Evolutionary conservation across 371 early-diverging fungal genomes (phyloP), one percentile per base, ranked within the genome.

Genomic region (Blastocladiella emersonii): DNA sequence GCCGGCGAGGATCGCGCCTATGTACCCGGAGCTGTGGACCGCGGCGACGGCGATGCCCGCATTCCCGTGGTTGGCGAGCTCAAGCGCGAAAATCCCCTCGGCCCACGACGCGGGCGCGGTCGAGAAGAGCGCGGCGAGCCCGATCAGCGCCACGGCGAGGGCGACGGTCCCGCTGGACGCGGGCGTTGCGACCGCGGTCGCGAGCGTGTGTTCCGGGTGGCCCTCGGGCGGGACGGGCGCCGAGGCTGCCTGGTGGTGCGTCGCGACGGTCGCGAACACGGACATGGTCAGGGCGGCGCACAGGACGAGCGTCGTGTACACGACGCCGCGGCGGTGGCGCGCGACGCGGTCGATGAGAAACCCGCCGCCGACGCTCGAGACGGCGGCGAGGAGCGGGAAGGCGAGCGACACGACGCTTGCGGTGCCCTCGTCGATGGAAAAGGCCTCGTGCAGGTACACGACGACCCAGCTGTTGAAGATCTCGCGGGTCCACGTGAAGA

Each of bases 401-500:
- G 12, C 45, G 27, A 62, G 37, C 23, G 62, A 23, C 27, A 62
- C 21, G 32, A 62, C 27, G 1, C 17, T 15, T 10, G 62, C 61
- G 36, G 32, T 25, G 30, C 62, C 57, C 30, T 45, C 56, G 25
- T 12, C 23, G n/a, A 62, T 4, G 23, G 8, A 15, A 61, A 61
- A 62, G 8, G 62, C 17, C 17, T 62, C 62, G 57, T 27, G 34
- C 17, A 62, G 36, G 43, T 36, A 62, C 27, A 62, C 62, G 10
- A 57, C 32, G 17, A 34, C 37, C 62, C 62, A 62, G 15, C 17
- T 17, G 37, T 62, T 45, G 55, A 62, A 62, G 34, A 62, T 34
- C 32, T 62, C 62, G 30, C 62, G 62, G 32, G 17, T 55, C 62
- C 62, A 62, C 2, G 59, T 59, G 43, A n/a, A 59, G 4, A 59